Percentiles rank a stretch among this genome's conserved stretches.
Evolutionary conservation across 225 moss, liverwort and hornwort genomes (phyloP).

Genomic region (Neckera pumila): DNA sequence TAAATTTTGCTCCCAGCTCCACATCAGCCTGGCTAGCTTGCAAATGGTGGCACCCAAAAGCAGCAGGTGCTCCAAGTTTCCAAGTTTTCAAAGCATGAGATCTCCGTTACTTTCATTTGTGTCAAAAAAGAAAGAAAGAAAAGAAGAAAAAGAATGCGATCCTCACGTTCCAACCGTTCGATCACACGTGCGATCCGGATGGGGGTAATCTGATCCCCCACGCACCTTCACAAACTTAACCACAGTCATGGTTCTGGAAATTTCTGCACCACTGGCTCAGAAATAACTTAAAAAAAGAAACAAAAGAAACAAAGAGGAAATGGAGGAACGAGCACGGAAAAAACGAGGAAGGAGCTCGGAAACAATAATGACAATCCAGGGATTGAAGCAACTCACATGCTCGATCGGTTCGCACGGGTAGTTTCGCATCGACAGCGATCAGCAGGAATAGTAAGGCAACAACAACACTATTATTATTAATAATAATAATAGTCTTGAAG

Average conservation of each 20-base stretch:
- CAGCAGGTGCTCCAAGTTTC: neutral
- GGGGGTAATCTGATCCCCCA: no score
- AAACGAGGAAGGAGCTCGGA: neutral
- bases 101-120: no score
- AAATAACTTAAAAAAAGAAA: no score
- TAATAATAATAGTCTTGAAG: neutral
- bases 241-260: neutral
- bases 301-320: neutral
- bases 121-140: no score
- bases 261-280: neutral
- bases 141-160: neutral
- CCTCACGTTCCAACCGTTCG: neutral
- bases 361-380: neutral
- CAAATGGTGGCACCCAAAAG: neutral
- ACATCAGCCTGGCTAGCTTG: neutral
- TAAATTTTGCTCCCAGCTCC: neutral
- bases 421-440: neutral
- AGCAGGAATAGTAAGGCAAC: neutral
- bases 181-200: neutral
- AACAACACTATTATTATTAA: no score
- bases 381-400: no score
- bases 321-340: neutral
- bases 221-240: neutral
- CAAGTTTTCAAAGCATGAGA: neutral
- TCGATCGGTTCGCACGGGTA: neutral